phyloP scores from a whole-genome alignment of 148 eudicot genomes.

The Fagopyrum tataricum region DNA sequence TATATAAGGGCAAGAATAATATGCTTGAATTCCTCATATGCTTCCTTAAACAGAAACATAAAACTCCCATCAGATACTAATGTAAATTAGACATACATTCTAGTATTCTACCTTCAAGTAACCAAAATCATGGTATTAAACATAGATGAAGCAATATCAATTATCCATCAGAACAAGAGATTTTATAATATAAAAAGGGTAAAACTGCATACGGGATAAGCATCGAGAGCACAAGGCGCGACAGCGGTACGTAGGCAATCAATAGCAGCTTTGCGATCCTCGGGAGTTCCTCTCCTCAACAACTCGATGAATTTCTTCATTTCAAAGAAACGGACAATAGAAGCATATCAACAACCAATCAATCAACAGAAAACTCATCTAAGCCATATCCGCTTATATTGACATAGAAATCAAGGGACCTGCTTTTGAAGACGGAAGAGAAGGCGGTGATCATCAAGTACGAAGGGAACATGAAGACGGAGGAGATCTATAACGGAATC shows the following conservation, averaged over 20 bases:
- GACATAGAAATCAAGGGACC: constrained; percentile 21
- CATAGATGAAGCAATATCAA: background rate
- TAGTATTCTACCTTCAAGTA: background rate
- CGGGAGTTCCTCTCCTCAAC: constrained; percentile 67
- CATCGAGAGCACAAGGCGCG: constrained; percentile 92
- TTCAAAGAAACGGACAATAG: background rate
- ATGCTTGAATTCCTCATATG: constrained; percentile 97
- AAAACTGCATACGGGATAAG: constrained; percentile 62
- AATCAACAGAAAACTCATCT: constrained; percentile 4
- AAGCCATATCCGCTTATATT: background rate
- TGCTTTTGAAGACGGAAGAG: constrained; percentile 84
- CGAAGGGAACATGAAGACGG: constrained; percentile 42
- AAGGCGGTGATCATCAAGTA: constrained; percentile 72
- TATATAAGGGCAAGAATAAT: constrained; percentile 73
- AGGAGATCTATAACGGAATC: constrained; percentile 65
- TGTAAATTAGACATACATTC: background rate
- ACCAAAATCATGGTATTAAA: background rate
- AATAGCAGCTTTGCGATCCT: constrained; percentile 71
- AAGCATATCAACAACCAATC: constrained; percentile 2
- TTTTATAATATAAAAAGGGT: background rate
- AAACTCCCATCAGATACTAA: background rate
- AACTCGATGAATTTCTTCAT: constrained; percentile 87
- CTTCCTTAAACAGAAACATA: constrained; percentile 68
- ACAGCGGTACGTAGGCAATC: constrained; percentile 60
- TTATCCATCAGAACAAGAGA: background rate